phyloP scores from a whole-genome alignment of 2,329 filamentous ascomycete species.

The Atkinsonella hypoxylon region DNA sequence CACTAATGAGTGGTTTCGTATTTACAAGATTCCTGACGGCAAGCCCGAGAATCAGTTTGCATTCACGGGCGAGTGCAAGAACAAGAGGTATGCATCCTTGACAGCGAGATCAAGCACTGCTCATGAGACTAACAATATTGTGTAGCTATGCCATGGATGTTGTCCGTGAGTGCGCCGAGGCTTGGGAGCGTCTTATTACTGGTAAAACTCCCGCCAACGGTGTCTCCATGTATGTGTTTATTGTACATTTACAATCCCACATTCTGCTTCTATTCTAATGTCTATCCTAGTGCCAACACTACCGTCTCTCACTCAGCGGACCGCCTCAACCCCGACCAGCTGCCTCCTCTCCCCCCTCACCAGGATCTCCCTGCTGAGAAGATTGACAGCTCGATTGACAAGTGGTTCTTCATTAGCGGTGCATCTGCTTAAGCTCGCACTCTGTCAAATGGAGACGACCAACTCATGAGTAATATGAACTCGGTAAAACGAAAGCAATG shows the following conservation, averaged over 20 bases:
- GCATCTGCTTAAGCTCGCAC: constrained; percentile 56
- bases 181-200: constrained; percentile 91
- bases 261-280: constrained; percentile 5
- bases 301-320: constrained; percentile 61
- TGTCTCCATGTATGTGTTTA: constrained; percentile 63
- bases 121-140: constrained; percentile 2
- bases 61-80: constrained; percentile 99
- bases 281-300: constrained; percentile 60
- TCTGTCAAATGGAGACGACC: background rate
- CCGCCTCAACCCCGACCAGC: constrained; percentile 55
- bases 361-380: constrained; percentile 75
- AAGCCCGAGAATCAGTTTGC: constrained; percentile 99
- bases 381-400: constrained; percentile 95
- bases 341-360: constrained; percentile 65
- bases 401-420: constrained; percentile 99
- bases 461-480: constrained; percentile 3
- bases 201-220: constrained; percentile 73
- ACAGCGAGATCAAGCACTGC: too few species aligned
- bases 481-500: constrained; percentile 5
- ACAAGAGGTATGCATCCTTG: constrained; percentile 59
- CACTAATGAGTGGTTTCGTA: constrained; percentile 99
- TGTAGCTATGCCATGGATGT: constrained; percentile 83
- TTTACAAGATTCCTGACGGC: constrained; percentile 99
- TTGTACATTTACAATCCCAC: constrained; percentile 13
- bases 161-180: constrained; percentile 88